A percentile compares a stretch with the other conserved stretches of the same genome.
Evolutionary conservation across 805 yeast species (phyloP).

Genomic region (Metschnikowia hibisci): DNA sequence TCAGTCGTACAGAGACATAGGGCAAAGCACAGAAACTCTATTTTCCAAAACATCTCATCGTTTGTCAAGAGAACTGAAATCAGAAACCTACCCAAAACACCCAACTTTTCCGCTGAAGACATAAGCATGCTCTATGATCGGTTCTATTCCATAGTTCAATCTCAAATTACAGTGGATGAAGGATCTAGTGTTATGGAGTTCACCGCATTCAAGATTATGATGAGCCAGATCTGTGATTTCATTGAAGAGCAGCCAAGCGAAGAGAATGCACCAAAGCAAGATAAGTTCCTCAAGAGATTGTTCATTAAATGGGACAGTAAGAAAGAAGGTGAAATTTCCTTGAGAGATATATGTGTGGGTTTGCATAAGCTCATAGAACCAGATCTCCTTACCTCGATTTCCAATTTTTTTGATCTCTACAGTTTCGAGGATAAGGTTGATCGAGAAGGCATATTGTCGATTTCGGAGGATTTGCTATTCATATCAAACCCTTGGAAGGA

Average conservation of each 20-base stretch:
- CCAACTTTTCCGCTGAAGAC: conserved; percentile 53
- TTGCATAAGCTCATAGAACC: conserved; percentile 62
- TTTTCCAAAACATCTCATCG: conserved; percentile 79
- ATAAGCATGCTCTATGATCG: conserved; percentile 77
- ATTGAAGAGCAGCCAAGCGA: conserved; percentile 30
- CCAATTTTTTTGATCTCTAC: conserved; percentile 75
- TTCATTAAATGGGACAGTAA: conserved; percentile 71
- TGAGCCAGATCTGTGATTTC: conserved; percentile 83
- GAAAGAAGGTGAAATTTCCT: conserved; percentile 50
- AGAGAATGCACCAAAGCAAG: conserved; percentile 24
- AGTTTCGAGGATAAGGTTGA: conserved; percentile 53
- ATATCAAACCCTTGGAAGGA: conserved; percentile 86
- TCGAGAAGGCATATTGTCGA: conserved; percentile 72
- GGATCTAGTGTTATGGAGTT: conserved; percentile 70
- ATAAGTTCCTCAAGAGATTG: conserved; percentile 56
- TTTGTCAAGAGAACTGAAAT: conserved; percentile 91
- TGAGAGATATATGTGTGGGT: conserved; percentile 71
- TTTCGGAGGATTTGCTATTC: conserved; percentile 82
- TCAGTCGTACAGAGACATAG: conserved; percentile 67
- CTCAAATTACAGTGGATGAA: conserved; percentile 47
- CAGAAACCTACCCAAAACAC: conserved; percentile 75
- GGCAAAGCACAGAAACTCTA: conserved; percentile 65
- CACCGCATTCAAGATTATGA: conserved; percentile 64
- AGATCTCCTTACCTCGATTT: conserved; percentile 74
- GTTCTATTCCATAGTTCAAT: conserved; percentile 70